Evolutionary conservation across 768 basidiomycete species (phyloP), one percentile per base, ranked within the genome.

Genomic region (Pulveroboletus sp.): DNA sequence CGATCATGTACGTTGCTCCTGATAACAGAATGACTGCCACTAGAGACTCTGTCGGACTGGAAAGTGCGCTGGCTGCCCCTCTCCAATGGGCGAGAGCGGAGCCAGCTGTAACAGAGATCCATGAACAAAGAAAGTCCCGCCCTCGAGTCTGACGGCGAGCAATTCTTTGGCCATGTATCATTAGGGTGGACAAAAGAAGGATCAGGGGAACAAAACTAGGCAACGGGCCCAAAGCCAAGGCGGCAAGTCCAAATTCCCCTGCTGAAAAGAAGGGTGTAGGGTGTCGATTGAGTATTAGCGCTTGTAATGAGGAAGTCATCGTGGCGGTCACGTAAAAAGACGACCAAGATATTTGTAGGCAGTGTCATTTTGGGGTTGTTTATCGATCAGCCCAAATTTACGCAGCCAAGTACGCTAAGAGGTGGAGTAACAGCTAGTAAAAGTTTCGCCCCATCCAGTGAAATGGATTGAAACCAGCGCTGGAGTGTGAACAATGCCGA

Each of bases 41-140:
- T 17, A 87, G 14, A 0, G 87, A 83, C 14, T 70, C 59, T 4
- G 68, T 52, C 10, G 76, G 53, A 3, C 75, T 78, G 0, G 85
- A 85, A 8, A 88, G 68, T 0, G 87, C 85, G 42, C 75, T 58
- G 13, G 72, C 47, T 5, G 80, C 77, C 6, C 80, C 73, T 16
- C 63, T 57, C 23, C 73, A 52, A 40, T 74, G 75, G 0, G 74
- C 73, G 5, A 78, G 6, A 1, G 74, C 63, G 5, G 74, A 71
- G 0, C 73, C 78, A 0, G 68, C 16, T 1, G 77, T 64, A 2
- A 83, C 61, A 1, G 59, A 58, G 12, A 69, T 19, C 49, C 64
- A 72, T 55, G 47, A 79, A 64, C 33, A 73, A 49, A 48, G 48
- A 2, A 25, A 63, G 55, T 69, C 63, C 55, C 58, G 43, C 44